Conservation (phyloP, 495 filamentous ascomycete species). For the Glutinoglossum americanum region DNA sequence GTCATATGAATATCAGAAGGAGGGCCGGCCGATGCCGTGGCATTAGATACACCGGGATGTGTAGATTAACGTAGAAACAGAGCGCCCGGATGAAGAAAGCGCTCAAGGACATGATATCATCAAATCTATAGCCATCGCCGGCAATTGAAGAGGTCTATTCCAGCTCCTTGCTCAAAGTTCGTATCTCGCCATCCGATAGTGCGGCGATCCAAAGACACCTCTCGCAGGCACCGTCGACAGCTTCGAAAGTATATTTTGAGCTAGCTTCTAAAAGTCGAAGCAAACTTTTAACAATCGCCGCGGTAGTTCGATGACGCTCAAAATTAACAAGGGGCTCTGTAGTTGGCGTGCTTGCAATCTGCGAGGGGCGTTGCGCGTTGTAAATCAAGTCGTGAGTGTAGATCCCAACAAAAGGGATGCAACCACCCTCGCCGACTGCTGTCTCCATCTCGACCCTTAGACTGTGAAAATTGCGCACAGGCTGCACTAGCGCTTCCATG, state of each 20-base stretch:
- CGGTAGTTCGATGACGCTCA: slow-evolving; percentile 75
- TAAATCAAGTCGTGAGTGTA: slow-evolving; percentile 96
- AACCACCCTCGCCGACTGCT: slow-evolving; percentile 52
- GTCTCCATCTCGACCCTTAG: slow-evolving; percentile 83
- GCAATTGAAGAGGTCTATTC: slow-evolving; percentile 15
- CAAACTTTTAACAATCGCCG: slow-evolving; percentile 82
- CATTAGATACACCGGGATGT: background rate
- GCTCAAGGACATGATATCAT: background rate
- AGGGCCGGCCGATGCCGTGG: background rate
- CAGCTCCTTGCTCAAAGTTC: slow-evolving; percentile 30
- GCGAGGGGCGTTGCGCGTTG: slow-evolving; percentile 71
- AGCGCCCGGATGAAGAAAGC: background rate
- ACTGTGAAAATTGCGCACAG: slow-evolving; percentile 75
- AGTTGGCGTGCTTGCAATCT: slow-evolving; percentile 33
- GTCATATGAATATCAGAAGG: background rate
- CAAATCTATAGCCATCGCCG: background rate
- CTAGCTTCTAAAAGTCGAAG: slow-evolving; percentile 82
- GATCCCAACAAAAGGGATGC: slow-evolving; percentile 86
- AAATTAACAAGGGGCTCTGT: slow-evolving; percentile 76
- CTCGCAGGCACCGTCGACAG: slow-evolving; percentile 70
- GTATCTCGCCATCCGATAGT: slow-evolving; percentile 67
- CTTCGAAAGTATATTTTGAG: slow-evolving; percentile 63
- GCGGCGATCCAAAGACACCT: slow-evolving; percentile 90
- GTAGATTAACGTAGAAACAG: background rate
- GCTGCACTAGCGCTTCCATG: slow-evolving; percentile 69